Base-by-base conservation (phyloP, 768 basidiomycete genomes). In the Tulasnella sp. region DNA sequence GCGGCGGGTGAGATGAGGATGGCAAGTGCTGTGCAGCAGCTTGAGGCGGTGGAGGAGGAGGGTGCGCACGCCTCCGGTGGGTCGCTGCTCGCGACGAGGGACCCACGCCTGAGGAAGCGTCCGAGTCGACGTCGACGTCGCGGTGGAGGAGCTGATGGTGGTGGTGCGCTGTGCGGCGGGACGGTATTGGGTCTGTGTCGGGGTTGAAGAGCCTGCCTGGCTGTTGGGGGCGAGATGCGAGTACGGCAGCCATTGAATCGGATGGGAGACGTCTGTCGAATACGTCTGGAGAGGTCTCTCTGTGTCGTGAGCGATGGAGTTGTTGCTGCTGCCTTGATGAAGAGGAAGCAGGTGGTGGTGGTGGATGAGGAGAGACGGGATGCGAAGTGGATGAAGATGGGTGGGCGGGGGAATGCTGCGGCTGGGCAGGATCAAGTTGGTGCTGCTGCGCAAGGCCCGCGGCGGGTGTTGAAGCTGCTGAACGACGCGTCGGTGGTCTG, bases 41-140 rank as follows among this genome's bases (percentile, higher is more conserved):
- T 44, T 31, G 68, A 31, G 36, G 16, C 85, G 81, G 44, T 85
- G 74, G 38, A 79, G 74, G 38, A 79, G 85, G 42, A 84, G 44
- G 44, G 16, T 3, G 44, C 44, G 44, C 44, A 44, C 48, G 75
- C 39, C 86, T 68, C 31, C 62, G 62, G 62, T 68, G 62, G n/a
- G 62, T 68, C 12, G 44, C 44, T 36, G 62, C 62, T 68, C 62
- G 31, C 12, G 31, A 31, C 18, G 62, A 68, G 0, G 62, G 85
- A 21, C 86, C 86, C 18, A 85, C 85, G 82, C 90, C 88, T 0
- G 91, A 90, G 82, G 86, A 87, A 31, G 87, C 86, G 78, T 94
- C 93, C 0, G 91, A 91, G 82, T 89, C 88, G 19, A 86, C 81
- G 77, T 94, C 93, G 4, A 91, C 89, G 81, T 95, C 93, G n/a